A percentile compares a stretch with the other conserved stretches of the same genome.
Conservation (phyloP, 1,284 basidiomycete species). For the Ganoderma lucidum region DNA sequence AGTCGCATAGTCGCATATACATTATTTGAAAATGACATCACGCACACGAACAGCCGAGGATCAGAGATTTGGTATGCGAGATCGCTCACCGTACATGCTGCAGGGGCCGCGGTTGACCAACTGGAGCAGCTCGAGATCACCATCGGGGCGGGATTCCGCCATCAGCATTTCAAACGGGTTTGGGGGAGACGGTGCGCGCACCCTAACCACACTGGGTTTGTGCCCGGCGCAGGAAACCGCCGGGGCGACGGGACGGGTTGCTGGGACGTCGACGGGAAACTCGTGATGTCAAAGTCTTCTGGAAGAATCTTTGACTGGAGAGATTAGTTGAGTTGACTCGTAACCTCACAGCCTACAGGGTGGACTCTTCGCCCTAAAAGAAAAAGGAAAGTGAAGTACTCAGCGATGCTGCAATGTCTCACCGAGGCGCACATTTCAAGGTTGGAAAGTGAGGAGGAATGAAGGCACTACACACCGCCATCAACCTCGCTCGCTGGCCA, state of each 20-base stretch:
- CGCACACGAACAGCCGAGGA: neutral
- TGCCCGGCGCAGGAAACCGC: neutral
- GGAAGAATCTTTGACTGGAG: neutral
- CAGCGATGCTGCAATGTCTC: neutral
- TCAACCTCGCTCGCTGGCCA: neutral
- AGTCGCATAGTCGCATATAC: neutral
- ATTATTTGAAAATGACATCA: constrained; percentile 14
- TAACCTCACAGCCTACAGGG: neutral
- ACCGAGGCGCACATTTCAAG: neutral
- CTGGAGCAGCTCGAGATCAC: neutral
- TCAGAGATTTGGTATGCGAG: constrained; percentile 18
- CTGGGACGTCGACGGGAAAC: neutral
- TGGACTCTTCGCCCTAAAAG: neutral
- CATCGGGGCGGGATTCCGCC: constrained; percentile 2
- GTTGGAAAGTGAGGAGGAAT: neutral
- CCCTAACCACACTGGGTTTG: neutral
- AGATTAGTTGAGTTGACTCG: neutral
- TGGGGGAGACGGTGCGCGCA: neutral
- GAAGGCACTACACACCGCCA: neutral
- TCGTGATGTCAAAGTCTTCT: neutral
- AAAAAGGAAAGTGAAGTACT: neutral
- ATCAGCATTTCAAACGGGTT: constrained; percentile 1
- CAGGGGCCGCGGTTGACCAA: neutral
- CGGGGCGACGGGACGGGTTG: neutral
- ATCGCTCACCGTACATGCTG: constrained; percentile 3